phyloP scores from a whole-genome alignment of 1,139 yeast genomes.

The Kurtzmaniella quercitrusa region DNA sequence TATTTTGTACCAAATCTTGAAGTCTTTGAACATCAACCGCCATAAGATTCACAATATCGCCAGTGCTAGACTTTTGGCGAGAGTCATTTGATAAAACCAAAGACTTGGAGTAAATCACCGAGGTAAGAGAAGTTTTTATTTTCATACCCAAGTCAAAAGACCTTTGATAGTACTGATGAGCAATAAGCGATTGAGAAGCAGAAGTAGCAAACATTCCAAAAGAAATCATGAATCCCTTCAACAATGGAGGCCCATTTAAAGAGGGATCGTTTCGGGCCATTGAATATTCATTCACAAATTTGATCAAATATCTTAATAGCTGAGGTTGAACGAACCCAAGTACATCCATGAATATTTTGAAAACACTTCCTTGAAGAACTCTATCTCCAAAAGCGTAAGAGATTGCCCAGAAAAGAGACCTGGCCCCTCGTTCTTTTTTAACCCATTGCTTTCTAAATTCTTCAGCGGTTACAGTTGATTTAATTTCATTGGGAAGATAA shows the following conservation, averaged over 20 bases:
- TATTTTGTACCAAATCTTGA: slow-evolving; percentile 49
- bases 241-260: slow-evolving; percentile 18
- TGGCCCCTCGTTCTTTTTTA: slow-evolving; percentile 2
- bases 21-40: slow-evolving; percentile 55
- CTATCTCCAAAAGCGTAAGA: slow-evolving; percentile 41
- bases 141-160: slow-evolving; percentile 48
- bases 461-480: slow-evolving; percentile 19
- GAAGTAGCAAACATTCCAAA: slow-evolving; percentile 42
- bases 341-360: slow-evolving; percentile 39
- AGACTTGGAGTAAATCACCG: slow-evolving; percentile 48
- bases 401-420: slow-evolving; percentile 29
- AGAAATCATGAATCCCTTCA: slow-evolving; percentile 45
- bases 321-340: slow-evolving; percentile 51
- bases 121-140: slow-evolving; percentile 44
- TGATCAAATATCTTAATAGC: slow-evolving; percentile 40
- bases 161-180: slow-evolving; percentile 45
- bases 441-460: slow-evolving; percentile 27
- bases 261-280: slow-evolving; percentile 28
- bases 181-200: slow-evolving; percentile 37
- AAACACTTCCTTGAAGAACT: slow-evolving; percentile 33
- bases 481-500: slow-evolving; percentile 41
- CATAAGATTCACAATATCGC: slow-evolving; percentile 54
- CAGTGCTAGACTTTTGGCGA: slow-evolving; percentile 42
- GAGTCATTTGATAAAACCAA: slow-evolving; percentile 45
- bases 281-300: slow-evolving; percentile 29